phyloP scores from a whole-genome alignment of 208 protist species.

The Phytomonas francai region DNA sequence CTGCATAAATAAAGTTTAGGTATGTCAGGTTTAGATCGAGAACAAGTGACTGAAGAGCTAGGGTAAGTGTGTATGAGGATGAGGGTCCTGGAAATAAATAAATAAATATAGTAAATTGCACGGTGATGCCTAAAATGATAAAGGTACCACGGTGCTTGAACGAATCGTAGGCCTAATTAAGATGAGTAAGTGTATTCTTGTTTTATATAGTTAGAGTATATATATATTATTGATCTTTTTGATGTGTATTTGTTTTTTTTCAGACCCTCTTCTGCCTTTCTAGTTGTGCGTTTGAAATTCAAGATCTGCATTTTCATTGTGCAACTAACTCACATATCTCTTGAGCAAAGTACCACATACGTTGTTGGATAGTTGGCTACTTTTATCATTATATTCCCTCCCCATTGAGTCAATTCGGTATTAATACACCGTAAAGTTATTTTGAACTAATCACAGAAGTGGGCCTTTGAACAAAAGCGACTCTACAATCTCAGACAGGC shows the following conservation, averaged over 20 bases:
- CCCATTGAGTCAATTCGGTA: neutral
- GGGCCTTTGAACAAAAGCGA: neutral
- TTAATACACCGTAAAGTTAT: neutral
- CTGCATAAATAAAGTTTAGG: slow-evolving; percentile 7
- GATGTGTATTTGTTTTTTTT: neutral
- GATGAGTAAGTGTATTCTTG: neutral
- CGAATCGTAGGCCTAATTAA: neutral
- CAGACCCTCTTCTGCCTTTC: neutral
- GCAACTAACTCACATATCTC: neutral
- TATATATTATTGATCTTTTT: neutral
- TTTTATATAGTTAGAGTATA: neutral
- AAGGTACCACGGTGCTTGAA: neutral
- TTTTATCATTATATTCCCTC: neutral
- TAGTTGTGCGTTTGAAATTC: neutral
- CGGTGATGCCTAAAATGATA: neutral
- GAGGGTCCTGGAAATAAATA: neutral
- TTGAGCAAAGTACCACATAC: neutral
- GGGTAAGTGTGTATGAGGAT: neutral
- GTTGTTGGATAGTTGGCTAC: neutral
- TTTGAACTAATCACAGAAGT: neutral
- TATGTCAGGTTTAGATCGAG: neutral
- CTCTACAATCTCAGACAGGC: neutral
- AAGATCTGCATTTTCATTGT: neutral
- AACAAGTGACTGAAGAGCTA: neutral
- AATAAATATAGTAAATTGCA: neutral